Percentiles rank a stretch among this genome's conserved stretches.
These are phyloP conservation scores for Aphanomyces cochlioides DNA, from an alignment of 352 stramenopile genomes.

Conservation along the genomic window DNA sequence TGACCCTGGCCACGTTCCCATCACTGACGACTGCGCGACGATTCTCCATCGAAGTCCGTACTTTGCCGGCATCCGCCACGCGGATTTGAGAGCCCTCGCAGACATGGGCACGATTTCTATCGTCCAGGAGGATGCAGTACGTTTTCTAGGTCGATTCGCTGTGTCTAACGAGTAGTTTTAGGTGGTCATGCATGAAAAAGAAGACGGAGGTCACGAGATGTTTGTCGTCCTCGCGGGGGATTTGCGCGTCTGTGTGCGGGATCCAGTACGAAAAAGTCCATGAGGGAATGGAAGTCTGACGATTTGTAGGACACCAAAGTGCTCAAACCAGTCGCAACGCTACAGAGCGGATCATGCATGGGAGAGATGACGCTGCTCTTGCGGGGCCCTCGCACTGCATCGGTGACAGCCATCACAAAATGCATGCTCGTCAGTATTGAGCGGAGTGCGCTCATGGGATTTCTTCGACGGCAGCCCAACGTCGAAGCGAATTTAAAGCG, in stretches of 20 bases:
- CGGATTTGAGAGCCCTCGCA: conserved; percentile 4
- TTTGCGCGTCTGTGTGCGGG: conserved; percentile 1
- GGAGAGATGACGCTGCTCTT: conserved; percentile 78
- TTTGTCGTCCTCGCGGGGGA: conserved; percentile 22
- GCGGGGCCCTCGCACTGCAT: conserved; percentile 69
- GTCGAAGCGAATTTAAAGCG: conserved; percentile 51
- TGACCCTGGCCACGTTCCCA: conserved; percentile 9
- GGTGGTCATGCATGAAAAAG: conserved; percentile 21
- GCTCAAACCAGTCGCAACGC: conserved; percentile 40
- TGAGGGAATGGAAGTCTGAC: too few species aligned
- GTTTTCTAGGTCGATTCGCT: neutral
- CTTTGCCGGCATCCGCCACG: conserved; percentile 8
- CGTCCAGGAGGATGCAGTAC: conserved; percentile 10
- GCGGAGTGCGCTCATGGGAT: conserved; percentile 59
- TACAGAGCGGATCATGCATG: conserved; percentile 70
- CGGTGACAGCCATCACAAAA: conserved; percentile 58
- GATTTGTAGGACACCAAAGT: conserved; percentile 14
- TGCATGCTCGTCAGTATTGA: conserved; percentile 81
- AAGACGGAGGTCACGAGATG: conserved; percentile 26
- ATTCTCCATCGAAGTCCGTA: conserved; percentile 21
- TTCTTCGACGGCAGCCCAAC: conserved; percentile 55
- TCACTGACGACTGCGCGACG: conserved; percentile 19
- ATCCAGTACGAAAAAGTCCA: conserved; percentile 14
- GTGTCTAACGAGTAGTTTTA: neutral
- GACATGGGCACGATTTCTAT: conserved; percentile 28